Percentiles rank a stretch among this genome's conserved stretches.
Conservation (phyloP, 352 stramenopile species). For the Globisporangium okanoganense region DNA sequence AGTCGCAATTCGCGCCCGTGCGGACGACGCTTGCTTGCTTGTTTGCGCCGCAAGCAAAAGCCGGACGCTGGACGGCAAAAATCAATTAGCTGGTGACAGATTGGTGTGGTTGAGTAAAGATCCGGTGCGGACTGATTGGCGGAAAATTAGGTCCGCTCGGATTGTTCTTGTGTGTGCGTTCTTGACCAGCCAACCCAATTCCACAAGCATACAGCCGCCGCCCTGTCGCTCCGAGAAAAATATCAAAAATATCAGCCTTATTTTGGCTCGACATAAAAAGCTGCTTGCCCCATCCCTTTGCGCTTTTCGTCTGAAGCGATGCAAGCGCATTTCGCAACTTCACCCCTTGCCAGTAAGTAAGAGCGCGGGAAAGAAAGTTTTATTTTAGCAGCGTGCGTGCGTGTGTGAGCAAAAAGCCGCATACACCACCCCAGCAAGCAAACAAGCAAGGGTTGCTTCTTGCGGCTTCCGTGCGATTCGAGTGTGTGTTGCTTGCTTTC, state of each 20-base stretch:
- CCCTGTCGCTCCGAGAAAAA: constrained; percentile 9
- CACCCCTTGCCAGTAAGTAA: constrained; percentile 20
- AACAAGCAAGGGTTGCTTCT: background rate
- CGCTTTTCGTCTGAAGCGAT: constrained; percentile 3
- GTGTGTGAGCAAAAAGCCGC: background rate
- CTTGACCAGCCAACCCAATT: constrained; percentile 6
- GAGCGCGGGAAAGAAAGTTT: constrained; percentile 1
- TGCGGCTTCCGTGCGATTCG: background rate
- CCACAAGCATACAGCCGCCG: background rate
- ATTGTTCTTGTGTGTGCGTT: background rate
- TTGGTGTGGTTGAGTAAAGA: constrained; percentile 4
- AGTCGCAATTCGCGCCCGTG: too few relatives aligned
- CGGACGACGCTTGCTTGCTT: too few relatives aligned
- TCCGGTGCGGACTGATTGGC: constrained; percentile 5
- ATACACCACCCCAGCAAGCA: background rate
- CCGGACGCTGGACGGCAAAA: too few relatives aligned
- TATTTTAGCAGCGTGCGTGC: constrained; percentile 5
- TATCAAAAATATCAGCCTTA: background rate
- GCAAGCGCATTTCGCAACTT: constrained; percentile 17
- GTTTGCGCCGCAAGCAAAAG: too few relatives aligned
- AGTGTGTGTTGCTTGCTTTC: background rate
- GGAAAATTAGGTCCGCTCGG: background rate
- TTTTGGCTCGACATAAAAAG: background rate
- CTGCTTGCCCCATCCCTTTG: background rate
- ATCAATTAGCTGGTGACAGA: constrained; percentile 1